Evolutionary conservation across 371 early-diverging fungal species (phyloP).

Genomic region (Circinella umbellata): DNA sequence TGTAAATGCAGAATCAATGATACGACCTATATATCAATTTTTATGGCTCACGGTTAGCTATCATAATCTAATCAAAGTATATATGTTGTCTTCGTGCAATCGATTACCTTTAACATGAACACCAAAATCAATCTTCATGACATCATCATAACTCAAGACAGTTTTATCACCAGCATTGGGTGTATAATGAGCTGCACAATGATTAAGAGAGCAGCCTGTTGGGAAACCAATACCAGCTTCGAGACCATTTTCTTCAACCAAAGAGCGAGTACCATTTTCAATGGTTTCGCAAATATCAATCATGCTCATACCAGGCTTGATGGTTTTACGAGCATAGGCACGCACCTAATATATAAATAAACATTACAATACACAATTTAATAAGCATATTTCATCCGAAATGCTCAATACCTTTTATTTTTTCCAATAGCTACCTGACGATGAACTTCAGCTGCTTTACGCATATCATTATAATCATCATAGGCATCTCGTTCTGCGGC

Average conservation of each 20-base stretch:
- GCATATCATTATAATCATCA: conserved; percentile 81
- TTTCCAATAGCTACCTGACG: conserved; percentile 58
- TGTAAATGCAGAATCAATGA: conserved; percentile 99
- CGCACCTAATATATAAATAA: conserved; percentile 62
- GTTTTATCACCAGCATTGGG: conserved; percentile 97
- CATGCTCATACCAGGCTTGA: conserved; percentile 98
- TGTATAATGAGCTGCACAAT: conserved; percentile 99
- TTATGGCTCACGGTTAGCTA: too few species aligned
- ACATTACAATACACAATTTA: not conserved
- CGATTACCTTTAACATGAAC: conserved; percentile 91
- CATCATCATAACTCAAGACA: conserved; percentile 92
- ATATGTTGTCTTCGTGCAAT: not conserved
- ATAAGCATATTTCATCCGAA: not conserved
- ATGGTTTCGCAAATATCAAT: conserved; percentile 93
- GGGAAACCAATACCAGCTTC: conserved; percentile 98
- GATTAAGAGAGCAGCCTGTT: conserved; percentile 97
- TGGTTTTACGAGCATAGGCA: conserved; percentile 76
- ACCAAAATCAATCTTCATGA: conserved; percentile 99
- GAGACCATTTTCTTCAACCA: conserved; percentile 93
- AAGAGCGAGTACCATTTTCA: conserved; percentile 93
- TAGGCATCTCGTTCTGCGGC: conserved; percentile 65
- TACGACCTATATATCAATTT: conserved; percentile 59
- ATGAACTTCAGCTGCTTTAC: conserved; percentile 94
- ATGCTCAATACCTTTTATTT: not conserved
- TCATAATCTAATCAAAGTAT: too few species aligned